Evolutionary conservation across 2,329 filamentous ascomycete species (phyloP), one percentile per base, ranked within the genome.

Genomic region (Parastagonospora avenae): DNA sequence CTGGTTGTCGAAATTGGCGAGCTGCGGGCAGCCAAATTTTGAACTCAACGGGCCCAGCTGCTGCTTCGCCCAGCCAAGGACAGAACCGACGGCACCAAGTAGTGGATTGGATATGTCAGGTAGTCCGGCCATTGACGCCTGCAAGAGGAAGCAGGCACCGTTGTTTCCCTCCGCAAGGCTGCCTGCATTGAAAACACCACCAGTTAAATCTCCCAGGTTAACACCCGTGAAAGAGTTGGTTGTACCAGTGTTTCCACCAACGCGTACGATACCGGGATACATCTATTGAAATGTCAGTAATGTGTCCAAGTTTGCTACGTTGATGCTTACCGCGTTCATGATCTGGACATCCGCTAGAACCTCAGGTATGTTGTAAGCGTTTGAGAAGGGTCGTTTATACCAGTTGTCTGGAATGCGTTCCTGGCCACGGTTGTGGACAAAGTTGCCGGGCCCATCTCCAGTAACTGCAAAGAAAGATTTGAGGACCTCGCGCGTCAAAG

Each of bases 341-440:
- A 49, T 46, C 8, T 54, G 42, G 6, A 58, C 50, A 44, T 59
- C 59, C 2, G 48, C 11, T 29, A 55, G 15, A 16, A 54, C 56
- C 29, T 43, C 38, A 2, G 48, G 40, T 8, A 45, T 11, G 11
- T 42, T 63, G 35, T 59, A 55, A 28, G 41, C 12, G 12, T 52
- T 51, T 16, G 32, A 12, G 29, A 32, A 2, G 2, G 44, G 45
- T n/a, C 48, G 35, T 37, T 55, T 55, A 32, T 56, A 62, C 56
- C 52, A 57, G 42, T 63, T 63, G 2, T 63, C 60, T 4, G 60
- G 60, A 30, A 63, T 63, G n/a, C 48, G 54, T 37, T 63, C 60
- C 16, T 56, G 52, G 1, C 60, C 60, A 10, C 38, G 50, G 38
- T 54, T 55, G 42, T 59, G 58, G 33, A 55, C 52, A 32, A 62